Base-by-base conservation (phyloP, 2,329 filamentous ascomycete species). In the Zelopaecilomyces penicillatus region DNA sequence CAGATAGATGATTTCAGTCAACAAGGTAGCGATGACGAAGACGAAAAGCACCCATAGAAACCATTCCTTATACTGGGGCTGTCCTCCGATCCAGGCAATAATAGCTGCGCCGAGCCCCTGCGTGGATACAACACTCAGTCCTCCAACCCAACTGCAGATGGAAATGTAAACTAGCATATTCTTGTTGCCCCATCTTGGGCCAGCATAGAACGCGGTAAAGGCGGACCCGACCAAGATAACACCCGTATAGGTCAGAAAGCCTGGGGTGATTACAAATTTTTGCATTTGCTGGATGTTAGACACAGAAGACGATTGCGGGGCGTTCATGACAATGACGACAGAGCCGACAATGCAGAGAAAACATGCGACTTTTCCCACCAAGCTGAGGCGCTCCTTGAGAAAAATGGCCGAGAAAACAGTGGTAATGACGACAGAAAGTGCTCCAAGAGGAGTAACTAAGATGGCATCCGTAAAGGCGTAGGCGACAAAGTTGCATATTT, bases 401-500 rank as follows among this genome's bases (percentile, higher is more conserved):
- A 97, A 97, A 53, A 97, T 91, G 45, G 90, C 88, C 0, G 88
- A 95, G 41, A 97, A 71, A 37, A 97, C 77, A 12, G 93, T 90
- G 41, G 87, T 91, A 50, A 97, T 83, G 43, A 98, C 93, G 48
- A 97, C 93, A 2, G 87, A 88, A 41, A 97, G 71, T 4, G 91
- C 91, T 50, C 91, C 91, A 43, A 97, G 73, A 4, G 91, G 90
- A 0, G 91, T 96, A 44, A 97, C 91, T 51, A 97, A 71, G 55
- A 97, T 96, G 49, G 91, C 91, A 64, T 97, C 93, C 50, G 93
- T 93, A 57, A 97, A 97, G 45, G 89, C 87, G 61, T 97, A 97
- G 43, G 93, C 93, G 61, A 91, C 87, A 63, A 97, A 95, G 67
- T 98, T 98, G 78, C 88, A 95, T 45, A 95, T 80, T 66, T 98